Evolutionary conservation across 768 basidiomycete species (phyloP).

Genomic region (Lactarius sp.): DNA sequence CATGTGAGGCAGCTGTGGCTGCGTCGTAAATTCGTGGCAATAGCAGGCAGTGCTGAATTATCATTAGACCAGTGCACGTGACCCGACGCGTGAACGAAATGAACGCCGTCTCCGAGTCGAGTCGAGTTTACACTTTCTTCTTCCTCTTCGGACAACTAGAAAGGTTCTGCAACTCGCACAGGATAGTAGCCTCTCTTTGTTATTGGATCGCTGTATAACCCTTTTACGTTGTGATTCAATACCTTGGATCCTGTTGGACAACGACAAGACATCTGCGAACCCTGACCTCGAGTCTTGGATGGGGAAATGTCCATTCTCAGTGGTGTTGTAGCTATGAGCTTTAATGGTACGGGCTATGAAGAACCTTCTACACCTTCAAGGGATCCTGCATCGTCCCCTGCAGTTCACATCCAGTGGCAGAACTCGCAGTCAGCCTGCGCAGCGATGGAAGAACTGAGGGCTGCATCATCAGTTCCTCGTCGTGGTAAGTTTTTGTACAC

Average conservation of each 20-base stretch:
- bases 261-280: not conserved
- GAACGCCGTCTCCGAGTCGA: not conserved
- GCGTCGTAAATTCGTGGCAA: too few species aligned
- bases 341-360: slow-evolving; percentile 1
- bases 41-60: too few species aligned
- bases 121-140: not conserved
- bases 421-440: slow-evolving; percentile 22
- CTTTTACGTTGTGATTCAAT: not conserved
- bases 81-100: not conserved
- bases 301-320: slow-evolving; percentile 19
- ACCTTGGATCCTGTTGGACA: not conserved
- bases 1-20: too few species aligned
- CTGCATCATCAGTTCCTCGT: slow-evolving; percentile 11
- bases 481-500: slow-evolving; percentile 5
- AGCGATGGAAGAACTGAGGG: slow-evolving; percentile 17
- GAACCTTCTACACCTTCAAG: slow-evolving; percentile 14
- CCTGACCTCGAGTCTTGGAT: not conserved
- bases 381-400: slow-evolving; percentile 11
- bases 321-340: slow-evolving; percentile 8
- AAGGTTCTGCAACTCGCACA: not conserved
- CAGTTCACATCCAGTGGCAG: slow-evolving; percentile 19
- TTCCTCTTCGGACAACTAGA: not conserved
- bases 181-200: too few species aligned
- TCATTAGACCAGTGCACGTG: not conserved
- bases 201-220: not conserved